A percentile compares a stretch with the other conserved stretches of the same genome.
Evolutionary conservation across 345 rosid species (phyloP).

Genomic region (Corchorus olitorius): DNA sequence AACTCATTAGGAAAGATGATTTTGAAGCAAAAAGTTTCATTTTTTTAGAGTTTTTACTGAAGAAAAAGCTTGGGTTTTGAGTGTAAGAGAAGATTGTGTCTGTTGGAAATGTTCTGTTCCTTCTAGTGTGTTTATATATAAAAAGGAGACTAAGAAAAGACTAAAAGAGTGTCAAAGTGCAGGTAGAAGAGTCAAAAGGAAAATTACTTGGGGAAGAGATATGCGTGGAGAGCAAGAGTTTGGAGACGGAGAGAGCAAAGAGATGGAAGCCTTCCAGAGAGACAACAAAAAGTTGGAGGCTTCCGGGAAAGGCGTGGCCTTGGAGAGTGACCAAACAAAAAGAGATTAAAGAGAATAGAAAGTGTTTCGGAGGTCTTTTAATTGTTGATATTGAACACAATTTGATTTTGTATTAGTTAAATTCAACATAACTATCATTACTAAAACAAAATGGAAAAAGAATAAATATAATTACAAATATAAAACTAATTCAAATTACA

Average conservation of each 20-base stretch:
- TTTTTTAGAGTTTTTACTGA: background rate
- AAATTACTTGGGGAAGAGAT: conserved; percentile 14
- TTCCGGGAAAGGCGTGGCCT: background rate
- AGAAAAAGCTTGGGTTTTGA: background rate
- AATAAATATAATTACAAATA: too few relatives aligned
- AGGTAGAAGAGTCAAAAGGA: background rate
- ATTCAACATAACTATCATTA: too few relatives aligned
- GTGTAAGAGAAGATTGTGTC: background rate
- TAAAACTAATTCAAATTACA: too few relatives aligned
- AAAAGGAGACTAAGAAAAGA: background rate
- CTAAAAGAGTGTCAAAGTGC: background rate
- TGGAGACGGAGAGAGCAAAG: background rate
- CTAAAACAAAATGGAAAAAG: too few relatives aligned
- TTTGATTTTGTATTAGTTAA: too few relatives aligned
- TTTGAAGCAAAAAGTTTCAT: conserved; percentile 38
- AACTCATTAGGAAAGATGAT: conserved; percentile 26
- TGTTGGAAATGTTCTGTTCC: background rate
- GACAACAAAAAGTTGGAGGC: background rate
- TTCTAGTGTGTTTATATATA: background rate
- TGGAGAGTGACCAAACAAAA: background rate
- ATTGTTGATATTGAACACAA: too few relatives aligned
- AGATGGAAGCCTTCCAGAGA: background rate
- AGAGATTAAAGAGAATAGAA: too few relatives aligned
- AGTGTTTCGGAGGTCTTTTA: too few relatives aligned
- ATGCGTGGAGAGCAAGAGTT: conserved; percentile 36